Percentiles rank a stretch among this genome's conserved stretches.
phyloP scores from a whole-genome alignment of 345 rosid genomes.

The Anastatica hierochuntica region DNA sequence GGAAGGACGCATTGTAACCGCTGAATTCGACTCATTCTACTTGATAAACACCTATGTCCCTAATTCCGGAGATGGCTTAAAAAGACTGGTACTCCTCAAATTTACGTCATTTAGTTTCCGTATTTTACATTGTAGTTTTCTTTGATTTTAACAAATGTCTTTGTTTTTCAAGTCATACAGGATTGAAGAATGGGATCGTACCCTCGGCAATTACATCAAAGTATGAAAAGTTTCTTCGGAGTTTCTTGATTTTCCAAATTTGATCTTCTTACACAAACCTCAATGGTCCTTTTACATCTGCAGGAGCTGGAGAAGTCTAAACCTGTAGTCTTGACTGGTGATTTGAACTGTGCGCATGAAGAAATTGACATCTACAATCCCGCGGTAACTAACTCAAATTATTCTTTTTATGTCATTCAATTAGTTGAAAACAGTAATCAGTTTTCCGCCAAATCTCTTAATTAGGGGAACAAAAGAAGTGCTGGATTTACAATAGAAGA shows the following conservation, averaged over 20 bases:
- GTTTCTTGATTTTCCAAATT: not conserved
- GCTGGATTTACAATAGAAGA: conserved; percentile 90
- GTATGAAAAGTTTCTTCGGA: conserved; percentile 31
- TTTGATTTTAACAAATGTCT: conserved; percentile 1
- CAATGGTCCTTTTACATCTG: not conserved
- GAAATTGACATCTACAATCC: conserved; percentile 88
- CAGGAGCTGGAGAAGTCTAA: conserved; percentile 91
- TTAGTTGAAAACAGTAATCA: not conserved
- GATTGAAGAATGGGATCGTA: conserved; percentile 64
- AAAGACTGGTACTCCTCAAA: conserved; percentile 62
- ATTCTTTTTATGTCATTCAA: not conserved
- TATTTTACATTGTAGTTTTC: not conserved
- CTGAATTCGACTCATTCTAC: conserved; percentile 78
- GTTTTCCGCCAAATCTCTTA: conserved; percentile 1
- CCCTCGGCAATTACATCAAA: conserved; percentile 71
- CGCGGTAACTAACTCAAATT: conserved; percentile 38
- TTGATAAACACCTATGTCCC: conserved; percentile 69
- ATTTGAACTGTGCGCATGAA: conserved; percentile 90
- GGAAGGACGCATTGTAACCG: conserved; percentile 87
- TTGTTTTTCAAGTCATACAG: conserved; percentile 54
- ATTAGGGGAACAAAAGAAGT: conserved; percentile 84
- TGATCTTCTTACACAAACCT: not conserved
- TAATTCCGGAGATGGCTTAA: conserved; percentile 94
- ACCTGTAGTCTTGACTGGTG: conserved; percentile 94
- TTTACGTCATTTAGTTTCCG: conserved; percentile 5